These are phyloP conservation scores for Pholiota molesta DNA, from an alignment of 768 basidiomycete species.

Conservation along the genomic window DNA sequence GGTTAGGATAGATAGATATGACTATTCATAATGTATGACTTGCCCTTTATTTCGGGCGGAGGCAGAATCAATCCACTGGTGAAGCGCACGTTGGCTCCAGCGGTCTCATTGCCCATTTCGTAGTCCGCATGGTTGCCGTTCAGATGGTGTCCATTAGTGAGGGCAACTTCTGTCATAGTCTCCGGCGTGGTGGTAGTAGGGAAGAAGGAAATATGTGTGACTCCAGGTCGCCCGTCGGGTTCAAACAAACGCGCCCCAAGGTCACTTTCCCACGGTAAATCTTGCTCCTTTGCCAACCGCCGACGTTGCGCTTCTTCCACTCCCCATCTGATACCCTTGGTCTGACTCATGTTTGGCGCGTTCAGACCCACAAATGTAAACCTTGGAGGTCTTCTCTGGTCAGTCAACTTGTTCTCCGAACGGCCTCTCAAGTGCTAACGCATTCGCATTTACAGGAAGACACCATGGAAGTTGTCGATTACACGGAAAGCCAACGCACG, in stretches of 20 bases:
- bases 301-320: constrained; percentile 5
- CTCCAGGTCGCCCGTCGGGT: not conserved
- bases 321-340: constrained; percentile 4
- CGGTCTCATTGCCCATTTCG: constrained; percentile 40
- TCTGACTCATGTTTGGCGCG: constrained; percentile 76
- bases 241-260: constrained; percentile 10
- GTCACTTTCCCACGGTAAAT: constrained; percentile 35
- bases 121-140: constrained; percentile 43
- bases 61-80: constrained; percentile 91
- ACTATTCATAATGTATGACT: constrained; percentile 32
- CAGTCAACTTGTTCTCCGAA: constrained; percentile 21
- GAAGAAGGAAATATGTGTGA: constrained; percentile 7
- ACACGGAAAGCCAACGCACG: constrained; percentile 94
- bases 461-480: constrained; percentile 88
- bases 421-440: not conserved
- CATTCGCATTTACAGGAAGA: constrained; percentile 66
- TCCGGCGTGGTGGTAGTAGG: constrained; percentile 17
- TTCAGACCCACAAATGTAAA: constrained; percentile 74
- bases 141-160: constrained; percentile 41
- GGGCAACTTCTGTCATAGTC: constrained; percentile 52
- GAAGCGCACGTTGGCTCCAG: constrained; percentile 50
- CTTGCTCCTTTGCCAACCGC: constrained; percentile 18
- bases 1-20: constrained; percentile 9
- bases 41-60: constrained; percentile 94
- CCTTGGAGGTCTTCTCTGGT: constrained; percentile 87